These are phyloP conservation scores for Aureobasidium sp. DNA, from an alignment of 2,329 filamentous ascomycete genomes.

Conservation along the genomic window DNA sequence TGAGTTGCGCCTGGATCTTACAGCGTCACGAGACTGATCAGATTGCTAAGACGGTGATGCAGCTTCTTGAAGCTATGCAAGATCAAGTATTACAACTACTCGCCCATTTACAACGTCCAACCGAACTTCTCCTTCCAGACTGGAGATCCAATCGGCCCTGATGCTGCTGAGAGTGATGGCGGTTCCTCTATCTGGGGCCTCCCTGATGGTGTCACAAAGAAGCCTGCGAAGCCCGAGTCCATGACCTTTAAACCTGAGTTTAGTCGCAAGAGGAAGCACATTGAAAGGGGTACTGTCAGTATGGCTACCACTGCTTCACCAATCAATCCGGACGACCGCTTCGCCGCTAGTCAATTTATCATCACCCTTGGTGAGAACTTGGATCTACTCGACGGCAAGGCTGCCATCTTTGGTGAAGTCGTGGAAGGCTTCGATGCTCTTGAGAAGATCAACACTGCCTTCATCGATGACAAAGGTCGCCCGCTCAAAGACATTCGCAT, in stretches of 20 bases:
- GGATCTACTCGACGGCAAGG: slow-evolving; percentile 85
- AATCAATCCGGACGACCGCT: slow-evolving; percentile 69
- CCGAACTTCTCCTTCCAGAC: slow-evolving; percentile 96
- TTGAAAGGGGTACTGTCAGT: slow-evolving; percentile 85
- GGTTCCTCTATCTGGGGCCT: slow-evolving; percentile 90
- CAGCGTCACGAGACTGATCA: slow-evolving; percentile 44
- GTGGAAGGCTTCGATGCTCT: slow-evolving; percentile 92
- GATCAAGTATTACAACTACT: slow-evolving; percentile 98
- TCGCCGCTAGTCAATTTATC: slow-evolving; percentile 89
- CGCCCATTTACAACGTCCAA: slow-evolving; percentile 84
- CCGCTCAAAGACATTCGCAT: slow-evolving; percentile 93
- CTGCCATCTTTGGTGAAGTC: slow-evolving; percentile 90
- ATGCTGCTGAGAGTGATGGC: slow-evolving; percentile 78
- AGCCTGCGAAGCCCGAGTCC: slow-evolving; percentile 49
- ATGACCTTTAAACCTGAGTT: slow-evolving; percentile 68
- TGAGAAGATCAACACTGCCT: slow-evolving; percentile 86
- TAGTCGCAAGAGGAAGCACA: slow-evolving; percentile 79
- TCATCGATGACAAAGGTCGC: slow-evolving; percentile 76
- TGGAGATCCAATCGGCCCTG: slow-evolving; percentile 85
- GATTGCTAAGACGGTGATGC: slow-evolving; percentile 43
- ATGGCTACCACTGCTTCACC: slow-evolving; percentile 85
- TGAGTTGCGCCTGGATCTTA: slow-evolving; percentile 42
- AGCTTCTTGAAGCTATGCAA: slow-evolving; percentile 99
- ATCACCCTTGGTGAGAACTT: slow-evolving; percentile 84
- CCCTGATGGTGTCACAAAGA: slow-evolving; percentile 56